Evolutionary conservation across 2,329 filamentous ascomycete species (phyloP).

Genomic region (Calonectria henricotiae): DNA sequence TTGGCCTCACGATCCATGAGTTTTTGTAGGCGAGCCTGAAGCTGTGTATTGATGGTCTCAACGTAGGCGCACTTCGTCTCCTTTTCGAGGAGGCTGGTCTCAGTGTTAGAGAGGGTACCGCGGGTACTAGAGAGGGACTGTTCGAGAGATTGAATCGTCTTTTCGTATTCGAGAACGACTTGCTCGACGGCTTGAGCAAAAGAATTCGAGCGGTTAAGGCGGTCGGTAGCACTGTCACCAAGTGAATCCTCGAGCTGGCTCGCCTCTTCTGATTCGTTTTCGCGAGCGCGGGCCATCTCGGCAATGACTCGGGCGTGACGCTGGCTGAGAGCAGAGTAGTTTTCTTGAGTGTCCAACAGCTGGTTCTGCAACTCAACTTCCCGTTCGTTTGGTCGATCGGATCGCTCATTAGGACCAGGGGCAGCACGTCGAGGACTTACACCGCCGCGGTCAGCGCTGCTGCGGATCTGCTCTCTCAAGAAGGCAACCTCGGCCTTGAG

Average conservation of each 20-base stretch:
- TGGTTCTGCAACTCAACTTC: slow-evolving; percentile 95
- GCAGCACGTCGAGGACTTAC: slow-evolving; percentile 70
- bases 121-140: slow-evolving; percentile 92
- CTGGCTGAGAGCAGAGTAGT: slow-evolving; percentile 91
- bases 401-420: slow-evolving; percentile 76
- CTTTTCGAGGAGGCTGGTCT: slow-evolving; percentile 90
- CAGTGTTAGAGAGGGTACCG: slow-evolving; percentile 85
- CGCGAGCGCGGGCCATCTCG: slow-evolving; percentile 89
- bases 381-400: slow-evolving; percentile 85
- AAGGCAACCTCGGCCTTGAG: slow-evolving; percentile 95
- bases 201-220: slow-evolving; percentile 93
- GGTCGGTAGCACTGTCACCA: slow-evolving; percentile 86
- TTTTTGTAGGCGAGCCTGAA: slow-evolving; percentile 93
- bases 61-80: slow-evolving; percentile 95
- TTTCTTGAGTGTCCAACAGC: slow-evolving; percentile 92
- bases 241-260: slow-evolving; percentile 71
- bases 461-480: slow-evolving; percentile 91
- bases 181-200: slow-evolving; percentile 97
- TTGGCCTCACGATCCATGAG: slow-evolving; percentile 91
- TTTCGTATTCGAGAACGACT: slow-evolving; percentile 97
- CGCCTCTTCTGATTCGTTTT: slow-evolving; percentile 76
- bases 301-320: slow-evolving; percentile 96
- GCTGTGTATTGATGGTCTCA: slow-evolving; percentile 91
- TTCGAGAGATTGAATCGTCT: slow-evolving; percentile 95
- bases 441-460: slow-evolving; percentile 76